Conservation (phyloP, 129 eudicot species). For the Artemisia argyi region DNA sequence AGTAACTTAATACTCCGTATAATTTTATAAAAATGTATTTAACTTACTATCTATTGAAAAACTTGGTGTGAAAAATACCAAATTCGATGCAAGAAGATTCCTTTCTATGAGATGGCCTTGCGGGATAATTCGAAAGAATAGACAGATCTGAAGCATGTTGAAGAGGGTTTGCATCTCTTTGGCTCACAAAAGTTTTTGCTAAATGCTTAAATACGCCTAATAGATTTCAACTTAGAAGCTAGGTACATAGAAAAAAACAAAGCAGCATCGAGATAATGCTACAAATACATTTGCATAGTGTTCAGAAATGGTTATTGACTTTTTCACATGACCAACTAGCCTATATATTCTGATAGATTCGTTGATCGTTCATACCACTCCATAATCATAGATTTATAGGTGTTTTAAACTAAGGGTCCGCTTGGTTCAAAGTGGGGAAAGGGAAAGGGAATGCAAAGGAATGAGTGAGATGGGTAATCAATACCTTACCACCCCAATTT, state of each 20-base stretch:
- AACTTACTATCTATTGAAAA: too few species aligned
- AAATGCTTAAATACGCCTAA: background rate
- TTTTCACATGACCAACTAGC: background rate
- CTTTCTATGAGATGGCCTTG: background rate
- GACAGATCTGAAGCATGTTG: conserved; percentile 10
- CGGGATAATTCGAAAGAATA: background rate
- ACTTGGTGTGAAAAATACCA: too few species aligned
- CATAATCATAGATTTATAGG: background rate
- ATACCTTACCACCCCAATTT: too few species aligned
- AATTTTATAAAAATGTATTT: too few species aligned
- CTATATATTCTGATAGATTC: background rate
- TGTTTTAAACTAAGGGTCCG: too few species aligned
- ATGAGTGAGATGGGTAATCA: too few species aligned
- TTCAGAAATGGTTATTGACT: background rate
- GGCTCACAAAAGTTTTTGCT: conserved; percentile 11
- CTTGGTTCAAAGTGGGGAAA: too few species aligned
- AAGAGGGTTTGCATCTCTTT: conserved; percentile 14
- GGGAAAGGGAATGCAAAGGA: too few species aligned
- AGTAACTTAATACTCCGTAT: too few species aligned
- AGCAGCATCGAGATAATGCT: background rate
- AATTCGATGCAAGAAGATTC: too few species aligned
- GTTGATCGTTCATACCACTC: conserved; percentile 7
- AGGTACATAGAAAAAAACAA: conserved; percentile 1
- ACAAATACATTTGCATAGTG: background rate
- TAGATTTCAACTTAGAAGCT: conserved; percentile 1